Evolutionary conservation across 306 rosid genomes (phyloP), one percentile per base, ranked within the genome.

Genomic region (Cotoneaster glaucophyllus): DNA sequence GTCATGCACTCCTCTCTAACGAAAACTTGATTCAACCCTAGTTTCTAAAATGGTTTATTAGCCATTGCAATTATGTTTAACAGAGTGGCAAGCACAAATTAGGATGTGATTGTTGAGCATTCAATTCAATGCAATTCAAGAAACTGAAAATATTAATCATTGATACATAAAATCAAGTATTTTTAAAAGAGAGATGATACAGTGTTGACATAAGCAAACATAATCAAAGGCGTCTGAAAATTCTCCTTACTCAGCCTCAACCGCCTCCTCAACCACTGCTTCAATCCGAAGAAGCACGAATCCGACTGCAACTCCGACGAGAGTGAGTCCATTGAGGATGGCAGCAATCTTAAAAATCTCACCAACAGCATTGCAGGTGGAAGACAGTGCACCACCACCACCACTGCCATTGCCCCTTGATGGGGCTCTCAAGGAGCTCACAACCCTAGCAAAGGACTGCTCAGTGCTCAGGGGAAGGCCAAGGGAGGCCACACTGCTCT

Each of bases 341-440:
- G 85, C 91, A 3, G 96, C 97, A 82, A 90, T 88, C 85, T 73
- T 88, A 87, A 93, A 90, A 70, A 90, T 93, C 89, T 93, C 94
- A 78, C 44, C 96, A 34, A 80, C 92, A 24, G 94, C 96, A 77
- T 84, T 85, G 74, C 93, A 90, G 19, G 86, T 88, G n/a, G 97
- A 83, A 24, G 90, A 86, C 0, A 76, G 76, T 4, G 96, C 90
- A 2, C 89, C 86, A 7, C 96, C 96, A 17, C 90, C 87, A 41
- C 81, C 71, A 37, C 82, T 73, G 32, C 87, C 81, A 14, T 73
- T 83, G 4, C 87, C 88, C 66, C 59, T 66, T 8, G 84, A 82
- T 64, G 92, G 77, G 75, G 59, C 57, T 81, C 86, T 92, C 82
- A 92, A 76, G 25, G 89, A 90, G 64, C 90, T 81, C 80, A 83